Evolutionary conservation across 2,329 filamentous ascomycete species (phyloP).

Genomic region (Penicillium sclerotiorum): DNA sequence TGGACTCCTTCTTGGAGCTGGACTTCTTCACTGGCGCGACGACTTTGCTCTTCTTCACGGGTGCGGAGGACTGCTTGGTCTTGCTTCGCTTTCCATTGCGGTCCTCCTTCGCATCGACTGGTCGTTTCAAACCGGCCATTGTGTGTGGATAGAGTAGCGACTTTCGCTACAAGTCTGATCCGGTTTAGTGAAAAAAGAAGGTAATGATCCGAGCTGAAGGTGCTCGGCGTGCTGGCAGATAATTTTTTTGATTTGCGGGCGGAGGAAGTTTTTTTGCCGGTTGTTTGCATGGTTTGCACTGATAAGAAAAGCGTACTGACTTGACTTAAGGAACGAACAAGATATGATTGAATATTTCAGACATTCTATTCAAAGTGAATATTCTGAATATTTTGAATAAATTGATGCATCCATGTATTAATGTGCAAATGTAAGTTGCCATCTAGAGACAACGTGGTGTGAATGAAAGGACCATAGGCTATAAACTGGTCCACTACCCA

Average conservation of each 20-base stretch:
- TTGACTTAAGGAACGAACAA: background rate
- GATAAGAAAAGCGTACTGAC: conserved; percentile 24
- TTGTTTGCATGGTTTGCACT: conserved; percentile 34
- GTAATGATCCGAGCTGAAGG: conserved; percentile 21
- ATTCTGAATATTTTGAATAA: background rate
- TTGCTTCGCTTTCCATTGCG: conserved; percentile 47
- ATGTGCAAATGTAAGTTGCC: conserved; percentile 3
- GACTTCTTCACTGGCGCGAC: conserved; percentile 31
- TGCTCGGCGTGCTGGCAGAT: conserved; percentile 27
- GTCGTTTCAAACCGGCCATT: conserved; percentile 48
- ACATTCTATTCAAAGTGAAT: background rate
- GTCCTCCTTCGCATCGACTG: conserved; percentile 40
- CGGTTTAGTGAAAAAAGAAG: conserved; percentile 9
- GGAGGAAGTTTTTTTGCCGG: conserved; percentile 36
- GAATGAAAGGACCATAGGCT: conserved; percentile 4
- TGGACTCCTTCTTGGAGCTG: conserved; percentile 33
- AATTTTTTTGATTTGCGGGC: conserved; percentile 35
- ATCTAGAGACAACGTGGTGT: conserved; percentile 4
- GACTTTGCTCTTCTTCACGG: conserved; percentile 31
- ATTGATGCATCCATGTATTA: background rate
- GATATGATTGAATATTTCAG: background rate
- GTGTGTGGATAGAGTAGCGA: conserved; percentile 14
- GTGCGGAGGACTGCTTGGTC: conserved; percentile 32
- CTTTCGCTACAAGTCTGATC: conserved; percentile 9
- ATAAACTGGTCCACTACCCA: conserved; percentile 5